These are phyloP conservation scores for Termitomyces sp. DNA, from an alignment of 768 basidiomycete species.

Conservation along the genomic window DNA sequence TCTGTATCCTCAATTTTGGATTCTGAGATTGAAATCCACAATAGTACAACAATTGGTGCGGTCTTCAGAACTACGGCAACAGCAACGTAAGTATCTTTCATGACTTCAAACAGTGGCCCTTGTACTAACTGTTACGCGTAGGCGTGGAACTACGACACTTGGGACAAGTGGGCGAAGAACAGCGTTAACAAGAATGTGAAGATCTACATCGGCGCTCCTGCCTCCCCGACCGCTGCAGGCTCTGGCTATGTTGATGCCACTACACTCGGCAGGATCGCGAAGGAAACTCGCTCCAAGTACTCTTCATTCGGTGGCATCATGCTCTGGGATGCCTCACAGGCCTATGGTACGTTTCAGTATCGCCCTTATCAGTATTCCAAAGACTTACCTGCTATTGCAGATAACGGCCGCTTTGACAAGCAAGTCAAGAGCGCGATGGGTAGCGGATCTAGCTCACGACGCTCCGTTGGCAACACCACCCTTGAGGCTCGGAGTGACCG, in stretches of 20 bases:
- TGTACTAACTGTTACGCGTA: background rate
- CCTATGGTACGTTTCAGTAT: constrained; percentile 25
- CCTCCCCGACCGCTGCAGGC: constrained; percentile 43
- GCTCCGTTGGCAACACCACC: background rate
- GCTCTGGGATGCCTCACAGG: constrained; percentile 39
- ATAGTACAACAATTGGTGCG: constrained; percentile 19
- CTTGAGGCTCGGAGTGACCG: background rate
- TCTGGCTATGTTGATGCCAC: constrained; percentile 45
- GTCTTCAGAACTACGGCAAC: constrained; percentile 38
- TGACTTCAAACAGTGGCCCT: too few relatives aligned
- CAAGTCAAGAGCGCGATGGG: constrained; percentile 38
- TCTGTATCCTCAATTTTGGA: background rate
- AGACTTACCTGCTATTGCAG: constrained; percentile 9
- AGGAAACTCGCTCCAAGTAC: constrained; percentile 37
- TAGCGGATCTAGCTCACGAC: background rate
- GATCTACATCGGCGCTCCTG: constrained; percentile 54
- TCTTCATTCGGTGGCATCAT: constrained; percentile 54
- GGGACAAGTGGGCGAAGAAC: constrained; percentile 58
- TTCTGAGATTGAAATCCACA: background rate
- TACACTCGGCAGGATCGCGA: constrained; percentile 36
- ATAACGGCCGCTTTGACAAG: constrained; percentile 37
- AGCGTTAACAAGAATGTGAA: constrained; percentile 49
- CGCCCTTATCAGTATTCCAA: background rate
- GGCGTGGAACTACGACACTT: constrained; percentile 41
- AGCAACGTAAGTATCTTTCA: constrained; percentile 21